A percentile compares a stretch with the other conserved stretches of the same genome.
These are phyloP conservation scores for Hymenoscyphus repandus DNA, from an alignment of 2,329 filamentous ascomycete genomes.

Conservation along the genomic window DNA sequence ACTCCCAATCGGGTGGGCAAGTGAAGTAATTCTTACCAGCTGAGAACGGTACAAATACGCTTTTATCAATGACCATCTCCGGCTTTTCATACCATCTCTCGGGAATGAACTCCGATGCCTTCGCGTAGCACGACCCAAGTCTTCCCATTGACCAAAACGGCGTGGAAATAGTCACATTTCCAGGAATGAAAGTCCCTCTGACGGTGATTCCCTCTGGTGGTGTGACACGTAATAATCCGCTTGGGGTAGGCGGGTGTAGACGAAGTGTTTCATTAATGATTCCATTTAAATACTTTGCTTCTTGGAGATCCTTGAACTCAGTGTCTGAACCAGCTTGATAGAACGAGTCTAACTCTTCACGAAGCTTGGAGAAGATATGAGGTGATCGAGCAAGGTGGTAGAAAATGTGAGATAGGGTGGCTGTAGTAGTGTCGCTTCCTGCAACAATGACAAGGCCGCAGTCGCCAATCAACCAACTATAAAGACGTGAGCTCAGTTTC, in stretches of 20 bases:
- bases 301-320: constrained; percentile 11
- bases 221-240: constrained; percentile 25
- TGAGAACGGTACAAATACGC: constrained; percentile 28
- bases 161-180: constrained; percentile 12
- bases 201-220: constrained; percentile 34
- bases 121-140: constrained; percentile 9
- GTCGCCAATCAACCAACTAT: constrained; percentile 18
- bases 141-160: constrained; percentile 17
- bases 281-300: constrained; percentile 31
- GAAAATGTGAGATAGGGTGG: constrained; percentile 36
- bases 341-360: constrained; percentile 14
- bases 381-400: constrained; percentile 27
- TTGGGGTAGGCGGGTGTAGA: constrained; percentile 34
- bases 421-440: constrained; percentile 39
- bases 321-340: constrained; percentile 4
- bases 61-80: constrained; percentile 20
- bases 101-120: constrained; percentile 17
- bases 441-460: constrained; percentile 32
- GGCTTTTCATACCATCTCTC: constrained; percentile 22
- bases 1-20: not conserved
- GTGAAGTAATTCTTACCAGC: constrained; percentile 16
- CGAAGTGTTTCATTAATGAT: constrained; percentile 38
- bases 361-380: constrained; percentile 8
- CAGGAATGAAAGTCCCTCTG: constrained; percentile 17
- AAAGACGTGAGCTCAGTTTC: not conserved